A percentile compares a stretch with the other conserved stretches of the same genome.
These are phyloP conservation scores for Tetrastigma voinierianum DNA, from an alignment of 164 flowering plant species.

Conservation along the genomic window DNA sequence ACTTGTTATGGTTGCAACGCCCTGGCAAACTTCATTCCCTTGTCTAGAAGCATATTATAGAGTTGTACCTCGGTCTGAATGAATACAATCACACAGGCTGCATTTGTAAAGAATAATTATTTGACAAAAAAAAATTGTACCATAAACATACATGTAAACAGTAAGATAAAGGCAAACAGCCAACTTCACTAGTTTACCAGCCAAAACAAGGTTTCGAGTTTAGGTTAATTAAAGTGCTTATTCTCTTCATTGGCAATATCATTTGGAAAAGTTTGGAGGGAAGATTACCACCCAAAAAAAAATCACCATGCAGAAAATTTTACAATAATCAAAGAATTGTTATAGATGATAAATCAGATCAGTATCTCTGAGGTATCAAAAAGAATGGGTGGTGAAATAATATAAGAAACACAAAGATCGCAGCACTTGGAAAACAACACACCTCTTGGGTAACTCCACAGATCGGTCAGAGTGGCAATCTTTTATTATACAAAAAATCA, in stretches of 20 bases:
- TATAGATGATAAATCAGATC: neutral
- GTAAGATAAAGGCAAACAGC: neutral
- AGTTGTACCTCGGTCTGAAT: constrained; percentile 48
- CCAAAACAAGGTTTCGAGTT: neutral
- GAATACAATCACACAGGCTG: constrained; percentile 2
- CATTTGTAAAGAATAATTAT: neutral
- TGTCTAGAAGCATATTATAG: constrained; percentile 43
- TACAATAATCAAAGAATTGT: too few species aligned
- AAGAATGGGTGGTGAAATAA: neutral
- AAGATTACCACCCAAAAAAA: neutral
- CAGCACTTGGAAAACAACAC: neutral
- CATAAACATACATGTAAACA: neutral
- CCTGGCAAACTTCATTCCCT: constrained; percentile 53
- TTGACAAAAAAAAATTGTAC: neutral
- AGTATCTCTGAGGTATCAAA: neutral
- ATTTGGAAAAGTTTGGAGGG: neutral
- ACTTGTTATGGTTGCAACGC: constrained; percentile 62
- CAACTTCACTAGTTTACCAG: neutral
- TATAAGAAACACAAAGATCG: neutral
- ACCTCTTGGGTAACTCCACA: neutral
- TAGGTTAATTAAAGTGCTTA: neutral
- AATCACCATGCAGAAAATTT: too few species aligned
- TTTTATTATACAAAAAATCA: too few species aligned
- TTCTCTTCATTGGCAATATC: neutral
- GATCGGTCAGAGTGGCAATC: neutral